Conservation (phyloP, 495 filamentous ascomycete genomes). For the Hypoxylon fragiforme region DNA sequence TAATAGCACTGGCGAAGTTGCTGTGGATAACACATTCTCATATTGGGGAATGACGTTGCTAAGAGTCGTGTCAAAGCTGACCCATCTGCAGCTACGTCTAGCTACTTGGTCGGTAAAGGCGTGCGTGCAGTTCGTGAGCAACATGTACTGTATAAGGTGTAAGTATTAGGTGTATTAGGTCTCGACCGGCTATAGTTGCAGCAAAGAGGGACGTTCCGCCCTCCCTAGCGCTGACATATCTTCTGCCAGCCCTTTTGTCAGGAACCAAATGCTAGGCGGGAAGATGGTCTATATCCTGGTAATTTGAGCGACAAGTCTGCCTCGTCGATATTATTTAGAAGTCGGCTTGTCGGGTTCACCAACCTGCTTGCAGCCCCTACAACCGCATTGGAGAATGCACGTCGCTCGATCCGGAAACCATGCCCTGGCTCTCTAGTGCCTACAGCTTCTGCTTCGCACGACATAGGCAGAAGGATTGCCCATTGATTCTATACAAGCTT, state of each 20-base stretch:
- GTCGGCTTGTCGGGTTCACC: slow-evolving; percentile 29
- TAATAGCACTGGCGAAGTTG: slow-evolving; percentile 27
- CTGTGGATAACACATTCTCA: slow-evolving; percentile 31
- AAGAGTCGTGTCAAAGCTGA: slow-evolving; percentile 22
- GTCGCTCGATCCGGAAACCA: slow-evolving; percentile 34
- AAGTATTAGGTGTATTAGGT: slow-evolving; percentile 12
- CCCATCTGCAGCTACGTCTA: slow-evolving; percentile 25
- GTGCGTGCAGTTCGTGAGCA: slow-evolving; percentile 20
- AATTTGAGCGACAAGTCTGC: slow-evolving; percentile 16
- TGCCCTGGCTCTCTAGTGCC: slow-evolving; percentile 21
- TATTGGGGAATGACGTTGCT: slow-evolving; percentile 28
- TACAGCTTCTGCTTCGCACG: slow-evolving; percentile 21
- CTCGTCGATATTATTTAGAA: slow-evolving; percentile 23
- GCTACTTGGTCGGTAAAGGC: slow-evolving; percentile 17
- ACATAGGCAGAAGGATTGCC: slow-evolving; percentile 14
- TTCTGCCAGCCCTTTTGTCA: slow-evolving; percentile 17
- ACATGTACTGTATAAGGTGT: no score
- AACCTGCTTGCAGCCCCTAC: slow-evolving; percentile 31
- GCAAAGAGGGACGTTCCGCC: slow-evolving; percentile 21
- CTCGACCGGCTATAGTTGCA: slow-evolving; percentile 29
- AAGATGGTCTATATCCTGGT: slow-evolving; percentile 23
- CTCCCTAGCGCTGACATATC: slow-evolving; percentile 27
- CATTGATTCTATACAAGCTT: slow-evolving; percentile 20
- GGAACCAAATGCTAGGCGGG: slow-evolving; percentile 27
- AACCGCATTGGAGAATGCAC: slow-evolving; percentile 30